phyloP scores from a whole-genome alignment of 768 basidiomycete genomes.

The Suillus subalutaceus region DNA sequence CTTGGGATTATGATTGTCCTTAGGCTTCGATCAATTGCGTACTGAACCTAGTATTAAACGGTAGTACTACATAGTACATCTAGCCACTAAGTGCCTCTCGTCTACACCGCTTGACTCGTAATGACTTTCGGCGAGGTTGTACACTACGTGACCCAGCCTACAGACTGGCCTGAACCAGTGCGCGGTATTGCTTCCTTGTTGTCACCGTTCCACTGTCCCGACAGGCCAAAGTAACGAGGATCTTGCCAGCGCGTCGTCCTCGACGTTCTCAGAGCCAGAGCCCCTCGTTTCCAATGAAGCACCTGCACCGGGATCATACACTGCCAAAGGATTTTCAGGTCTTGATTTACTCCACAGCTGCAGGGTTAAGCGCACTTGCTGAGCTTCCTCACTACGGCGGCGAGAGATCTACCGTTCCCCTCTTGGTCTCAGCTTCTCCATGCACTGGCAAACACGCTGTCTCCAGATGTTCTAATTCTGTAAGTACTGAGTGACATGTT shows the following conservation, averaged over 20 bases:
- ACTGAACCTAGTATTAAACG: neutral
- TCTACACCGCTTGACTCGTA: neutral
- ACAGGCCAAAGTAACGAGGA: neutral
- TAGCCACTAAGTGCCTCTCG: neutral
- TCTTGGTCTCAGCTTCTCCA: constrained; percentile 5
- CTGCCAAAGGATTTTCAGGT: neutral
- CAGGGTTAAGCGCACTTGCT: neutral
- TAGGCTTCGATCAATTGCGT: neutral
- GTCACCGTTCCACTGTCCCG: neutral
- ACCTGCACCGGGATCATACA: neutral
- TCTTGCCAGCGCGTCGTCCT: neutral
- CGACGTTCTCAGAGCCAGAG: neutral
- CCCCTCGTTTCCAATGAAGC: neutral
- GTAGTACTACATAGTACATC: neutral
- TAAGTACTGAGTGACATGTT: neutral
- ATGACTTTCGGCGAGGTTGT: neutral
- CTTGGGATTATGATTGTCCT: neutral
- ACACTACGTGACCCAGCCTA: neutral
- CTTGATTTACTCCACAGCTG: neutral
- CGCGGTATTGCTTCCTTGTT: neutral
- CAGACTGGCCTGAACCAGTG: neutral
- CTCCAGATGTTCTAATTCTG: neutral
- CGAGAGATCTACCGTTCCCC: neutral
- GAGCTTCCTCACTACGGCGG: neutral
- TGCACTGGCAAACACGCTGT: neutral